phyloP scores from a whole-genome alignment of 768 basidiomycete species.

The Astraeus odoratus region DNA sequence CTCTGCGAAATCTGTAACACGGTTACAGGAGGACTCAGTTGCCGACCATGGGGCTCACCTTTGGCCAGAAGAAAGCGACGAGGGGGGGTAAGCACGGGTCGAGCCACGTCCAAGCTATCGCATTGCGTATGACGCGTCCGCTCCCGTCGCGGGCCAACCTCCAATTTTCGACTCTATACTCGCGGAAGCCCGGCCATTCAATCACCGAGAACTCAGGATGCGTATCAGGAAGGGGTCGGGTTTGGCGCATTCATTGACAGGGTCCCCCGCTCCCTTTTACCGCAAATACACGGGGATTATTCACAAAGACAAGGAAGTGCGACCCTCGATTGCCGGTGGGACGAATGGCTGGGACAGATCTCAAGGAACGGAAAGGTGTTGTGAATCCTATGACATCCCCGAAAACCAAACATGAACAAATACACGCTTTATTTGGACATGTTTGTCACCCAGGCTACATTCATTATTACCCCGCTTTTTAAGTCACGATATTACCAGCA shows the following conservation, averaged over 20 bases:
- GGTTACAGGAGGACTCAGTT: conserved; percentile 3
- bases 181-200: conserved; percentile 40
- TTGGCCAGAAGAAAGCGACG: conserved; percentile 29
- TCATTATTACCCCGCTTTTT: too few species aligned
- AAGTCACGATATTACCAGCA: too few species aligned
- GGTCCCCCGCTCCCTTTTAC: too few species aligned
- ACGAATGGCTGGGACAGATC: too few species aligned
- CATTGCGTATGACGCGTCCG: conserved; percentile 24
- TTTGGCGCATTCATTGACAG: conserved; percentile 30
- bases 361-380: too few species aligned
- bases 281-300: too few species aligned
- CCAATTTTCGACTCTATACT: conserved; percentile 57
- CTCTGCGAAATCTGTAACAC: conserved; percentile 13
- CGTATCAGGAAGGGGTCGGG: conserved; percentile 30
- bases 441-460: too few species aligned
- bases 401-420: too few species aligned
- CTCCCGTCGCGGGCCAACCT: conserved; percentile 37
- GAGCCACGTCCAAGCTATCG: conserved; percentile 28
- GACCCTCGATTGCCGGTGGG: too few species aligned
- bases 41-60: conserved; percentile 15
- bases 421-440: too few species aligned
- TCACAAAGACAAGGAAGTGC: too few species aligned
- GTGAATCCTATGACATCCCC: too few species aligned
- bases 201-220: conserved; percentile 49
- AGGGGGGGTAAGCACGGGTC: conserved; percentile 30